phyloP scores from a whole-genome alignment of 2,329 filamentous ascomycete species.

The Aureobasidium uvarum region DNA sequence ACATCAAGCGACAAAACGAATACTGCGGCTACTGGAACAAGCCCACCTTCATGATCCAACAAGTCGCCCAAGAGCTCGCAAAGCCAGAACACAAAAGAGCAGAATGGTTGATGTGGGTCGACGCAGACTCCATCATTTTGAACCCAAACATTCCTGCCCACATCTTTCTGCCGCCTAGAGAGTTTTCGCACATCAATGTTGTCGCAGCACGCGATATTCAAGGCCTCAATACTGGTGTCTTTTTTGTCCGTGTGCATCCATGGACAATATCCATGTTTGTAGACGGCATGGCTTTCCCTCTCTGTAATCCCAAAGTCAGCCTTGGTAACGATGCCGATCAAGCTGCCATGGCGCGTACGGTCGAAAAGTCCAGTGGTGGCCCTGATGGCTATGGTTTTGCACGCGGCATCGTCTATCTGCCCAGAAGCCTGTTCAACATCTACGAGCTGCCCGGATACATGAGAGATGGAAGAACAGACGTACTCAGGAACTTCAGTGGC shows the following conservation, averaged over 20 bases:
- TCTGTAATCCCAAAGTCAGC: constrained; percentile 28
- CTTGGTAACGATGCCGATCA: constrained; percentile 29
- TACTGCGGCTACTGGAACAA: constrained; percentile 42
- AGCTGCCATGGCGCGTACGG: constrained; percentile 26
- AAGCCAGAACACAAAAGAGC: constrained; percentile 32
- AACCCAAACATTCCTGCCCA: constrained; percentile 33
- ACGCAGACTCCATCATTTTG: constrained; percentile 31
- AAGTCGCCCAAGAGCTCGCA: constrained; percentile 35
- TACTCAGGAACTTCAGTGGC: constrained; percentile 36
- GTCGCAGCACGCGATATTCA: constrained; percentile 30
- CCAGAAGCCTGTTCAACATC: constrained; percentile 26
- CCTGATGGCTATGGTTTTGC: constrained; percentile 8
- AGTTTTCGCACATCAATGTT: constrained; percentile 32
- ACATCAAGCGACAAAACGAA: constrained; percentile 30
- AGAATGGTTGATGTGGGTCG: constrained; percentile 37
- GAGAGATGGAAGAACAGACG: neutral
- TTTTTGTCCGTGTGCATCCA: constrained; percentile 34
- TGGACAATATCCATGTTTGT: constrained; percentile 31
- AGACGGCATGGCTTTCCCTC: constrained; percentile 30
- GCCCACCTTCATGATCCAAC: constrained; percentile 34
- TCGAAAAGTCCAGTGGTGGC: constrained; percentile 9
- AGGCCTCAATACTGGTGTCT: constrained; percentile 32
- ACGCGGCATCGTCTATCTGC: constrained; percentile 17
- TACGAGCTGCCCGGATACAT: constrained; percentile 16
- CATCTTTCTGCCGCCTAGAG: constrained; percentile 34